These are phyloP conservation scores for Arctostaphylos glauca DNA, from an alignment of 148 eudicot genomes.

Conservation along the genomic window DNA sequence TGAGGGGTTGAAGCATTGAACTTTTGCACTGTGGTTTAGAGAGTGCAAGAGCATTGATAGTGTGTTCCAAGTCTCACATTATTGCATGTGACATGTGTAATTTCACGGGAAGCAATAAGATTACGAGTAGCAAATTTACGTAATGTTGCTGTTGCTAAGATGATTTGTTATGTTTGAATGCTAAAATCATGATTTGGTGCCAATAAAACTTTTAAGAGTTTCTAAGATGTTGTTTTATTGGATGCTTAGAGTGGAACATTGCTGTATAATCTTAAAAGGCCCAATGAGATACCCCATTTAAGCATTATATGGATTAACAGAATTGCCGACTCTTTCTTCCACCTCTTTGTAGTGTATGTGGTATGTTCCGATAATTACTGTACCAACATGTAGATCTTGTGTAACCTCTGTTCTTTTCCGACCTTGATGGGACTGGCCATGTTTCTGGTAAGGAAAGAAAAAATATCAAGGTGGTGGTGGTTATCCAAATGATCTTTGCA, in stretches of 20 bases:
- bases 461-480: neutral
- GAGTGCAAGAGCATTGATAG: neutral
- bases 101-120: neutral
- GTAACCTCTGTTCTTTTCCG: neutral
- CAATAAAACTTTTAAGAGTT: neutral
- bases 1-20: neutral
- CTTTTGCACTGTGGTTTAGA: neutral
- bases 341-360: neutral
- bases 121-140: neutral
- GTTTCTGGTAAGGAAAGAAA: neutral
- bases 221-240: neutral
- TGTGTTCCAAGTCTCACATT: slow-evolving; percentile 2
- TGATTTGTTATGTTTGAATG: neutral
- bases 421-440: neutral
- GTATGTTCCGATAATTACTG: neutral
- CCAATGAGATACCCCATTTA: neutral
- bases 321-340: neutral
- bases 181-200: neutral
- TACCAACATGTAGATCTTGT: neutral
- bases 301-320: neutral
- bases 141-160: neutral
- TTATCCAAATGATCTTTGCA: neutral
- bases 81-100: neutral
- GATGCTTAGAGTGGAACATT: neutral
- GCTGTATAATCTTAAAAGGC: neutral